These are phyloP conservation scores for Coccomyxa subellipsoidea DNA, from an alignment of 163 green algal species.

Conservation along the genomic window DNA sequence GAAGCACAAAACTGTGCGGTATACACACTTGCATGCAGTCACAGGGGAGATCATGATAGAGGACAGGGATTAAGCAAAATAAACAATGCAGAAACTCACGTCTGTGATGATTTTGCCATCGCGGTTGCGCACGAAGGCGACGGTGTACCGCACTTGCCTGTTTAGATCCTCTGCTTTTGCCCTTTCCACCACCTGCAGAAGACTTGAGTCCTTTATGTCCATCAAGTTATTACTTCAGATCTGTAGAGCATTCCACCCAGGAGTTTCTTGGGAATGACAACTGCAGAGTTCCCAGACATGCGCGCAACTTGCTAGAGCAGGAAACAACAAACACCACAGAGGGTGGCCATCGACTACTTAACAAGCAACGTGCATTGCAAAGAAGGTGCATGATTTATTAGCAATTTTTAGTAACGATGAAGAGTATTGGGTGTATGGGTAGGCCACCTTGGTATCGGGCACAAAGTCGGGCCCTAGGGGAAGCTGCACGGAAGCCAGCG, in stretches of 20 bases:
- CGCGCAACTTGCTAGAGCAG: too few species aligned
- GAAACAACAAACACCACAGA: too few species aligned
- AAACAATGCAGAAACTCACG: background rate
- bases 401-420: too few species aligned
- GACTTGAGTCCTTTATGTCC: background rate
- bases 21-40: too few species aligned
- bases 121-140: constrained; percentile 49
- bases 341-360: too few species aligned
- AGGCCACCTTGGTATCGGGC: constrained; percentile 45
- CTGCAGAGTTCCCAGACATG: too few species aligned
- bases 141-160: constrained; percentile 39
- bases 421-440: too few species aligned
- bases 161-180: constrained; percentile 55
- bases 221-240: background rate
- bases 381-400: too few species aligned
- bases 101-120: constrained; percentile 57
- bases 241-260: too few species aligned
- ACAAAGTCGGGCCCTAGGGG: constrained; percentile 59
- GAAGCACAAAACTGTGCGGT: too few species aligned
- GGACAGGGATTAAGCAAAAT: background rate
- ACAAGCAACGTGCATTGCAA: too few species aligned
- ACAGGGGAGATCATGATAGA: background rate
- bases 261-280: too few species aligned
- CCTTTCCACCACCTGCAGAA: constrained; percentile 47
- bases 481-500: constrained; percentile 54